Evolutionary conservation across 345 rosid genomes (phyloP).

Genomic region (Aquilaria sinensis): DNA sequence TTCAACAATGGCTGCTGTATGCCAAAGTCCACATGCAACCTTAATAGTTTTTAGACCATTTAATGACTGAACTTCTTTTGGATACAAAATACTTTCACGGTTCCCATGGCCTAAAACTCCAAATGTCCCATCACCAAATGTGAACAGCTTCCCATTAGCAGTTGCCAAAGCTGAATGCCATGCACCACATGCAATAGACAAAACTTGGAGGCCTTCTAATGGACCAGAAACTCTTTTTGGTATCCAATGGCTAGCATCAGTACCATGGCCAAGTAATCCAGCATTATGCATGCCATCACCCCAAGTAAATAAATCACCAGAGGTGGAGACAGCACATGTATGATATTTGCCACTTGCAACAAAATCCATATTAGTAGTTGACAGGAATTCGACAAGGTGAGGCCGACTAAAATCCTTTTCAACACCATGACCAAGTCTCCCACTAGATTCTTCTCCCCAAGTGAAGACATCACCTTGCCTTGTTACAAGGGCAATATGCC

Average conservation of each 20-base stretch:
- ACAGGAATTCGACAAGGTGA: constrained; percentile 74
- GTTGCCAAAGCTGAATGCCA: constrained; percentile 95
- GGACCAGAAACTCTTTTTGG: constrained; percentile 85
- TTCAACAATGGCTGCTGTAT: constrained; percentile 95
- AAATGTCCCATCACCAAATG: constrained; percentile 91
- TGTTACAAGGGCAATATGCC: constrained; percentile 83
- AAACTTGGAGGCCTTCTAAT: constrained; percentile 84
- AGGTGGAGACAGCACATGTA: constrained; percentile 70
- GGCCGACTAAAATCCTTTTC: constrained; percentile 66
- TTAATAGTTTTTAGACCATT: constrained; percentile 68
- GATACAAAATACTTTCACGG: constrained; percentile 56
- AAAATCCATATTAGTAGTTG: constrained; percentile 65
- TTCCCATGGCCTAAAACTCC: constrained; percentile 95
- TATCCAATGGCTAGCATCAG: constrained; percentile 83
- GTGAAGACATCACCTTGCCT: constrained; percentile 97
- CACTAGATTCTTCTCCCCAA: constrained; percentile 99
- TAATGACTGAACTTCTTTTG: constrained; percentile 70
- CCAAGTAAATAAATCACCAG: constrained; percentile 86
- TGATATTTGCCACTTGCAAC: constrained; percentile 88
- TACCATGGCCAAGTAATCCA: constrained; percentile 88
- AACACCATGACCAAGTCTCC: constrained; percentile 89
- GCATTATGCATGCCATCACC: constrained; percentile 84
- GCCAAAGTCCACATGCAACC: constrained; percentile 97
- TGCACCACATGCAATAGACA: constrained; percentile 80
- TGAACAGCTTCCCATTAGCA: constrained; percentile 78